Evolutionary conservation across 1,284 basidiomycete genomes (phyloP), one percentile per base, ranked within the genome.

Genomic region (Ceratobasidium sp.): DNA sequence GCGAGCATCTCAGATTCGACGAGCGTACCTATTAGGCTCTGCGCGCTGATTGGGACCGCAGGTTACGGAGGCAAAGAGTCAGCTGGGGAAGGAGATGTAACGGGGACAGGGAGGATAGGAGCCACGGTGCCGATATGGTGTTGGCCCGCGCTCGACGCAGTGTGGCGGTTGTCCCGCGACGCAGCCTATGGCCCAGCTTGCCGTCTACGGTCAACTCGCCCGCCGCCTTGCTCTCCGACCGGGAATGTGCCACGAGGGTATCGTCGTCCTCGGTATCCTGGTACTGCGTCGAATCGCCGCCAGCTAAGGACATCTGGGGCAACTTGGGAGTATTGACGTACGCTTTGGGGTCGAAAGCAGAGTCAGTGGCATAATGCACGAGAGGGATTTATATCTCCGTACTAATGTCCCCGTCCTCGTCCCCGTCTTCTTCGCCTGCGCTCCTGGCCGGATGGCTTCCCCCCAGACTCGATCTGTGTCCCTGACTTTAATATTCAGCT

Each of bases 311-410:
- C 9, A n/a, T 35, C 32, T 43, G 23, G 13, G 7, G 32, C 7
- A 6, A 7, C 21, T 30, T 38, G 18, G 38, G 66, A 18, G 52
- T 69, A 46, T 62, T 43, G 16, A 47, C 59, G 26, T 73, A 32
- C 26, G 47, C 62, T 38, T 58, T 43, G n/a, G 54, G 44, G 13
- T 64, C 50, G 38, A 58, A 61, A 23, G 52, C 57, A 38, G 70
- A 57, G 35, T 73, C 57, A 23, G 76, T 76, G 74, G 93, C 95
- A 78, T 89, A 98, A 80, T 98, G 95, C n/a, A 96, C 88, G 67
- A 94, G 85, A 0, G 96, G 96, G 0, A 98, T 80, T 79, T 88
- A 98, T 18, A 98, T 90, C 84, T 96, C 94, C 11, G 94, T 97
- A 13, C 88, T 85, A 1, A 88, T 80, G 28, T 81, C 82, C 8